A percentile compares a stretch with the other conserved stretches of the same genome.
phyloP scores from a whole-genome alignment of 768 basidiomycete species.

The Pleurotus cornucopiae region DNA sequence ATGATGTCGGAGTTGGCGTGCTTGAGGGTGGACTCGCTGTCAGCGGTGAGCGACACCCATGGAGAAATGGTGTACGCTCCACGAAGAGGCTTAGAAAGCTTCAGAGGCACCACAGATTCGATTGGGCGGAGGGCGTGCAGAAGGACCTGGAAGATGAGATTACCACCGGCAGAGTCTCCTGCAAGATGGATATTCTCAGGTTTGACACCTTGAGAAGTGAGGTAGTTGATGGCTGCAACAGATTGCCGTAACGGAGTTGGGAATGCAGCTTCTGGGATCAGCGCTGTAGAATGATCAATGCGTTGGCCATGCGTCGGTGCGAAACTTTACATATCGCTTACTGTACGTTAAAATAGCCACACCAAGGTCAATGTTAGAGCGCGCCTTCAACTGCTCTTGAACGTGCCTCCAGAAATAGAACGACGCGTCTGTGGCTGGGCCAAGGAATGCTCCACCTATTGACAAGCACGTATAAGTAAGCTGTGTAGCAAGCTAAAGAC shows the following conservation, averaged over 20 bases:
- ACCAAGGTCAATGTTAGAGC: constrained; percentile 14
- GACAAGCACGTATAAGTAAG: neutral
- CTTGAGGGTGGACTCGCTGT: constrained; percentile 10
- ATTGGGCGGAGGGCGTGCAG: constrained; percentile 34
- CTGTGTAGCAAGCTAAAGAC: too few species aligned
- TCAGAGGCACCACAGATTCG: constrained; percentile 19
- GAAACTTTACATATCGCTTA: constrained; percentile 5
- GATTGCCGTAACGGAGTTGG: constrained; percentile 27
- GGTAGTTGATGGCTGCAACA: constrained; percentile 21
- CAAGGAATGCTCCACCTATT: constrained; percentile 18
- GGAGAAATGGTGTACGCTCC: constrained; percentile 32
- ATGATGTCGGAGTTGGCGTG: constrained; percentile 19
- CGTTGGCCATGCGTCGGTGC: too few species aligned
- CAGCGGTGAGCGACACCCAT: constrained; percentile 17
- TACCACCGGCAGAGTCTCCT: constrained; percentile 36
- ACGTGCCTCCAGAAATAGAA: constrained; percentile 16
- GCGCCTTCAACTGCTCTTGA: constrained; percentile 11
- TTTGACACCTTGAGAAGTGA: constrained; percentile 23
- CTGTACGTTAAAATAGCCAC: constrained; percentile 18
- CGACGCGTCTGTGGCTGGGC: constrained; percentile 3
- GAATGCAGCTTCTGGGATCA: constrained; percentile 21
- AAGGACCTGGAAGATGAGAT: constrained; percentile 29
- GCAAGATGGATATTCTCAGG: constrained; percentile 27
- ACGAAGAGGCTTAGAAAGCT: constrained; percentile 19
- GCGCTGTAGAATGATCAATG: constrained; percentile 14